Percentiles rank a stretch among this genome's conserved stretches.
These are phyloP conservation scores for Chaetomium sp. DNA, from an alignment of 2,329 filamentous ascomycete genomes.

Conservation along the genomic window DNA sequence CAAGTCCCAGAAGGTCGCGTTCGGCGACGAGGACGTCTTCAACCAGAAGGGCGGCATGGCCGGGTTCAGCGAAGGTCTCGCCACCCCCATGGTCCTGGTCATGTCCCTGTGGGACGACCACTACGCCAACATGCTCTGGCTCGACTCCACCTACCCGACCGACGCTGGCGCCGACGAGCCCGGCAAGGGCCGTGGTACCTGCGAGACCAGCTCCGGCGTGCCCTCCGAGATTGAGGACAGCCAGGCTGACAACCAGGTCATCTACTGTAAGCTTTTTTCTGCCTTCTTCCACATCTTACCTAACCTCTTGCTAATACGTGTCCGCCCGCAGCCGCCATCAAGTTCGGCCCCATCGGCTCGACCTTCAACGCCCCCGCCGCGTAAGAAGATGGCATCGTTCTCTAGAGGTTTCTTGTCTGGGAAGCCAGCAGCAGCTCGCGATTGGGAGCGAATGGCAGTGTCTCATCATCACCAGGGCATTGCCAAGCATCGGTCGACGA, in stretches of 20 bases:
- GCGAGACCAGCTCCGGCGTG: slow-evolving; percentile 44
- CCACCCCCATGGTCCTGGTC: slow-evolving; percentile 41
- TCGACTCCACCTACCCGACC: slow-evolving; percentile 60
- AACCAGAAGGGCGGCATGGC: slow-evolving; percentile 48
- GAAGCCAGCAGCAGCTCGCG: slow-evolving; percentile 1
- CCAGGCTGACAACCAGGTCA: slow-evolving; percentile 43
- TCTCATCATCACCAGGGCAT: too few relatives aligned
- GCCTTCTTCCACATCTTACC: too few relatives aligned
- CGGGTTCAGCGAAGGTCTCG: slow-evolving; percentile 44
- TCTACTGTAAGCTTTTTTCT: slow-evolving; percentile 33
- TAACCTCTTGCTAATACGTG: too few relatives aligned
- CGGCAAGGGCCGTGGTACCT: slow-evolving; percentile 49
- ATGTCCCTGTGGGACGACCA: slow-evolving; percentile 59
- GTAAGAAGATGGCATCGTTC: slow-evolving; percentile 6
- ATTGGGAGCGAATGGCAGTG: too few relatives aligned
- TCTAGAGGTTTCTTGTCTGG: slow-evolving; percentile 26
- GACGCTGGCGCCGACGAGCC: slow-evolving; percentile 31
- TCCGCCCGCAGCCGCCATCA: slow-evolving; percentile 42
- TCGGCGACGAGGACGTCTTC: slow-evolving; percentile 51
- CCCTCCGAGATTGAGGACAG: slow-evolving; percentile 42
- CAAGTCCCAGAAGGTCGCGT: slow-evolving; percentile 49
- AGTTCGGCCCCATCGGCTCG: slow-evolving; percentile 49
- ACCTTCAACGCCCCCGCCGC: slow-evolving; percentile 35
- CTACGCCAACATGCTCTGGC: slow-evolving; percentile 65
- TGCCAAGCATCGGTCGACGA: too few relatives aligned